These are phyloP conservation scores for Emergomyces orientalis DNA, from an alignment of 2,329 filamentous ascomycete species.

Conservation along the genomic window DNA sequence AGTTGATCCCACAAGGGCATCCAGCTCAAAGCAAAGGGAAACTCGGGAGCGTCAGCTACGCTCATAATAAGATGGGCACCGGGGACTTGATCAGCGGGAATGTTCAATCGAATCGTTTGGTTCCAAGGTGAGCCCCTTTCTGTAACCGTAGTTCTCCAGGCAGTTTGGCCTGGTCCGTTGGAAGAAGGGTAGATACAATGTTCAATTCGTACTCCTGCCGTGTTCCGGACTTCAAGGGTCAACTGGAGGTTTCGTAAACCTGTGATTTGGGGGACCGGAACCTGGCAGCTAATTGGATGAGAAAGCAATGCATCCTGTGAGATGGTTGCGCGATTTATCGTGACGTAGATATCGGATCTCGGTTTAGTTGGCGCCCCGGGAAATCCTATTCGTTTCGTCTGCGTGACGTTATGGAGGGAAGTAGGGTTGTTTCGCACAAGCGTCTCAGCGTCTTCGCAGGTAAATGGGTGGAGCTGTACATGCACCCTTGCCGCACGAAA, in stretches of 20 bases:
- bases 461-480: conserved; percentile 69
- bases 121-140: conserved; percentile 78
- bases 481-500: conserved; percentile 66
- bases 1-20: conserved; percentile 89
- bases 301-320: conserved; percentile 55
- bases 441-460: conserved; percentile 63
- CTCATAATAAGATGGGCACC: conserved; percentile 83
- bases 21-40: conserved; percentile 84
- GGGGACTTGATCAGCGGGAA: conserved; percentile 70
- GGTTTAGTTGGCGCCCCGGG: conserved; percentile 80
- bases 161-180: conserved; percentile 67
- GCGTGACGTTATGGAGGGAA: conserved; percentile 66
- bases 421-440: conserved; percentile 84
- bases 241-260: conserved; percentile 71
- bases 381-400: conserved; percentile 85
- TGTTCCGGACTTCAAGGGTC: conserved; percentile 75
- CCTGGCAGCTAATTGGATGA: conserved; percentile 69
- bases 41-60: conserved; percentile 72
- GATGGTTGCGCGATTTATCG: conserved; percentile 67
- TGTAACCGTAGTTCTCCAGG: conserved; percentile 76
- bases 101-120: conserved; percentile 71
- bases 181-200: conserved; percentile 81
- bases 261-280: conserved; percentile 57
- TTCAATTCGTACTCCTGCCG: conserved; percentile 71
- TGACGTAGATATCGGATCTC: conserved; percentile 91